Evolutionary conservation across 1,139 yeast species (phyloP).

Genomic region (Suhomyces yuchorum): DNA sequence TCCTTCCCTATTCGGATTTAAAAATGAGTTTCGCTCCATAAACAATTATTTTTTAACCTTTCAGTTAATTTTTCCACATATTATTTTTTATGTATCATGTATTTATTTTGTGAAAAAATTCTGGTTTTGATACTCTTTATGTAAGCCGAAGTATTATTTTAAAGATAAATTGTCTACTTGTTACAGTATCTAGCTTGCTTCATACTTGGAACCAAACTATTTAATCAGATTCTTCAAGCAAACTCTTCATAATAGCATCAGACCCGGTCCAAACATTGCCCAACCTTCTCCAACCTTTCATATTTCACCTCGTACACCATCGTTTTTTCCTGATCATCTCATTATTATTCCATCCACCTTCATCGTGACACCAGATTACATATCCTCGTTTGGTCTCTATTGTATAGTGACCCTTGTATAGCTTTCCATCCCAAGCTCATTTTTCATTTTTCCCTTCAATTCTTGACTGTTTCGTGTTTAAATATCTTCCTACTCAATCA

Average conservation of each 20-base stretch:
- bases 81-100: constrained; percentile 6
- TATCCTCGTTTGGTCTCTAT: constrained; percentile 2
- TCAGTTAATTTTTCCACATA: constrained; percentile 1
- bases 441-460: constrained; percentile 1
- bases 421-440: not conserved
- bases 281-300: not conserved
- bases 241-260: not conserved
- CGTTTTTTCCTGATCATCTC: not conserved
- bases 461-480: not conserved
- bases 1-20: constrained; percentile 10
- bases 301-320: not conserved
- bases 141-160: constrained; percentile 13
- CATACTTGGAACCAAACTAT: constrained; percentile 6
- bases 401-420: not conserved
- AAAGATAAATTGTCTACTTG: constrained; percentile 13
- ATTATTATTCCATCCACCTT: not conserved
- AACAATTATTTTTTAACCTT: constrained; percentile 8
- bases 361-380: not conserved
- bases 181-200: constrained; percentile 12
- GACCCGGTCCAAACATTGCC: not conserved
- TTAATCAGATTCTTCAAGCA: constrained; percentile 17
- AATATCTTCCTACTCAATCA: not conserved
- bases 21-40: constrained; percentile 7
- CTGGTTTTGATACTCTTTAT: constrained; percentile 9
- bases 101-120: constrained; percentile 8